Base-by-base conservation (phyloP, 345 rosid species). In the Boechera divaricarpa region DNA sequence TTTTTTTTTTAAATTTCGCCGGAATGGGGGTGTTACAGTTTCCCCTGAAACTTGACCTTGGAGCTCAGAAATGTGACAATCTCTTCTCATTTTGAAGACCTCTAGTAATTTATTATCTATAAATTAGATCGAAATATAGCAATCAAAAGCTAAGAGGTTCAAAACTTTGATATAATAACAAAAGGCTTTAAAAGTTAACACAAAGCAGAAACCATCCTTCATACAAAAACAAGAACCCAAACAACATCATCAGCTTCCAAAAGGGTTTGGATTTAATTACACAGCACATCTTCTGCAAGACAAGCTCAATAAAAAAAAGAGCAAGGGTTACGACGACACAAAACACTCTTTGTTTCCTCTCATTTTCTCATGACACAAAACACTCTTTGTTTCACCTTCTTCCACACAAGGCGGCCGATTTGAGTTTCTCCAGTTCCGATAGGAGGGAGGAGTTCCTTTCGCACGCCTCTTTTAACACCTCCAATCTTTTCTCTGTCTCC, bases 401-500 rank as follows among this genome's bases (percentile, higher is more conserved):
- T 64, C 53, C 63, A 67, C 21, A 49, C 16, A 41, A 54, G 10
- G 47, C 66, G 5, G 63, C 51, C 4, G 63, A 41, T 47, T 79
- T 83, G 47, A 94, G 88, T 77, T 87, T 90, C 66, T 87, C 90
- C 18, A 91, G 79, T 80, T 82, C 83, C 45, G 63, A 76, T 79
- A 88, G 32, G 21, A 91, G 92, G 31, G 87, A 77, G 0, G 87
- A 80, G 79, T 83, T 85, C 41, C 91, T 85, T 67, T 91, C 85
- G 41, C 97, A 91, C 11, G 90, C 91, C 63, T 84, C 91, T 52
- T 60, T 84, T 11, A 91, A 78, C 64, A 82, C 74, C 57, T 82
- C 72, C 56, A 90, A 41, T 77, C 91, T 85, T 69, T 72, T 69
- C 55, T 72, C 82, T 1, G 65, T 49, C 26, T 71, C 62, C 26